Evolutionary conservation across 306 rosid genomes (phyloP).

Genomic region (Fagus sylvatica): DNA sequence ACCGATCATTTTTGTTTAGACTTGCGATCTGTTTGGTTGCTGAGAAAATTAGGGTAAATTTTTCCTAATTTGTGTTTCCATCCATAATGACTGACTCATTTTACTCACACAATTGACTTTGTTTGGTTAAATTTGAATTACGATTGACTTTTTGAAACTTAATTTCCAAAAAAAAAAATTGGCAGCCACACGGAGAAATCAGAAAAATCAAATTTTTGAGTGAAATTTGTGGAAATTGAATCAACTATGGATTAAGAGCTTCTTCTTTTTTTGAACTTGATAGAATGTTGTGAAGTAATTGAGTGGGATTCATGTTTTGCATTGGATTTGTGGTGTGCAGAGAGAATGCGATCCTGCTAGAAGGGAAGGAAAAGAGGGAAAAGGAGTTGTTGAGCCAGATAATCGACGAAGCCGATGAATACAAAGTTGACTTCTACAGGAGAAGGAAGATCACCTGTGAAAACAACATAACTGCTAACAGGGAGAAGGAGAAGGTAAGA

Average conservation of each 20-base stretch:
- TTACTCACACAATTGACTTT: not conserved
- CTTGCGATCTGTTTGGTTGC: not conserved
- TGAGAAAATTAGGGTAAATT: not conserved
- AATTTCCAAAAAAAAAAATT: not conserved
- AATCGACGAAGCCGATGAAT: conserved; percentile 40
- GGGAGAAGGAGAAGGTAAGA: conserved; percentile 50
- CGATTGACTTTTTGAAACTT: not conserved
- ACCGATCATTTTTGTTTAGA: not conserved
- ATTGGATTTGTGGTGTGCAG: conserved; percentile 9
- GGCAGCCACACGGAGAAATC: not conserved
- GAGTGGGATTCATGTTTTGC: not conserved
- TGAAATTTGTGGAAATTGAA: not conserved
- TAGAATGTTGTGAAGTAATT: not conserved
- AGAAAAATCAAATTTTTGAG: not conserved
- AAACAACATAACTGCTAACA: conserved; percentile 35
- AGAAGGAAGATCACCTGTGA: conserved; percentile 36
- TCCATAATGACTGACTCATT: not conserved
- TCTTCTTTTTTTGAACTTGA: not conserved
- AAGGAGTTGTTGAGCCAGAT: conserved; percentile 40
- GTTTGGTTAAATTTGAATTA: not conserved
- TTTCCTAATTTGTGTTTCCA: not conserved
- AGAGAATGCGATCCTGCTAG: conserved; percentile 40
- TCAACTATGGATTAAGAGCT: not conserved
- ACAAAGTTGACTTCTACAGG: conserved; percentile 41
- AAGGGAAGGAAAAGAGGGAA: conserved; percentile 45